Evolutionary conservation across 495 filamentous ascomycete species (phyloP), one percentile per base, ranked within the genome.

Genomic region (Umbilicaria muhlenbergii): DNA sequence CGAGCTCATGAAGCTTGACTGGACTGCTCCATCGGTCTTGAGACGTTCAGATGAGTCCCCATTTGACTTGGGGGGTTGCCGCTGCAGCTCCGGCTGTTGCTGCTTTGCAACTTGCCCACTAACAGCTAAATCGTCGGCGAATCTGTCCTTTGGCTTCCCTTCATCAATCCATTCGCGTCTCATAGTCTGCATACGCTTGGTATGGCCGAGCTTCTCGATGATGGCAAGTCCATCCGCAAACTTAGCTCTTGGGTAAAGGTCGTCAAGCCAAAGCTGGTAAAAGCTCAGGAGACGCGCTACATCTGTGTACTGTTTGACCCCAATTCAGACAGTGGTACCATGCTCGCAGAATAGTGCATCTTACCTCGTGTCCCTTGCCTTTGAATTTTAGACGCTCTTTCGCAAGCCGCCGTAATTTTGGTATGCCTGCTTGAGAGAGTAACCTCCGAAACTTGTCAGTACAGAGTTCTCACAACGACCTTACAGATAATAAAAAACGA

Each of bases 241-340:
- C 55, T 86, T 92, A 1, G 88, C 91, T 50, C 88, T 86, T 36
- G 91, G 92, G 51, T 85, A 99, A 18, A 99, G 68, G 46, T 94
- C 86, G 57, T 99, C 91, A 5, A 96, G 83, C 91, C 91, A 99
- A 49, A 92, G 62, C 57, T 96, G 91, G 58, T 96, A 99, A 55
- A 87, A 81, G 35, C 81, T 80, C 45, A 99, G 72, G 11, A 99
- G 70, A 39, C 79, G 77, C 2, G 80, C 71, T 2, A 85, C 71
- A 58, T 99, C 91, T 24, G 78, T 78, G 59, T 87, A 99, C 85
- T 94, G 45, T 32, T 39, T 35, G 11, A 34, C 33, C 14, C 18
- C 16, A 13, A 48, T 16, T 49, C n/a, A 51, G 46, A 21, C 16
- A 36, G 34, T 14, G 39, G 34, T 41, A 19, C 16, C 16, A 38